Percentiles rank a stretch among this genome's conserved stretches.
Evolutionary conservation across 2,329 filamentous ascomycete genomes (phyloP).

Genomic region (Blastomyces emzantsi): DNA sequence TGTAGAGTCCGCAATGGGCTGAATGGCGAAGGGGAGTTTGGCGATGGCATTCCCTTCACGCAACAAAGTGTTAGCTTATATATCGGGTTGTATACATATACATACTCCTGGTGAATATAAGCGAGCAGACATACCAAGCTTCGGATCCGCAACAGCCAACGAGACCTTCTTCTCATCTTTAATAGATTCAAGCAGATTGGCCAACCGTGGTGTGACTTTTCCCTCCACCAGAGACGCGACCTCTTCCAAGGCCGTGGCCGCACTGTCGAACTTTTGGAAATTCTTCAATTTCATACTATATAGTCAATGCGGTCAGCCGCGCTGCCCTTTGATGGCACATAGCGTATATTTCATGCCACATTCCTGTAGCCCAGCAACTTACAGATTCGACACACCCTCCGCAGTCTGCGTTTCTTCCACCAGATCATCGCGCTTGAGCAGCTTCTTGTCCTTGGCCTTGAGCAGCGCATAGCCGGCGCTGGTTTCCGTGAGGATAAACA

Average conservation of each 20-base stretch:
- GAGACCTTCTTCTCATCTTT: conserved; percentile 98
- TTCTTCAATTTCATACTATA: conserved; percentile 84
- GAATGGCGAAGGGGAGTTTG: conserved; percentile 81
- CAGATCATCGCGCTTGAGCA: conserved; percentile 79
- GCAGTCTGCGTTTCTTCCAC: conserved; percentile 65
- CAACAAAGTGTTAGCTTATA: background rate
- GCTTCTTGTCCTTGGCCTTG: conserved; percentile 98
- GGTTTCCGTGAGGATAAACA: conserved; percentile 90
- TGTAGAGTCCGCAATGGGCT: conserved; percentile 69
- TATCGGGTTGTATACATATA: background rate
- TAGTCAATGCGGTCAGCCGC: conserved; percentile 10
- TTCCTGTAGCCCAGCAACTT: conserved; percentile 39
- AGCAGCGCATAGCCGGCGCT: conserved; percentile 96
- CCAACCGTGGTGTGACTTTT: conserved; percentile 84
- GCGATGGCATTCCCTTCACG: conserved; percentile 64
- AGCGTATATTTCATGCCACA: background rate
- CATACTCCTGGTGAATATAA: too few species aligned
- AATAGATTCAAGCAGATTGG: conserved; percentile 72
- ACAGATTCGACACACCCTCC: conserved; percentile 81
- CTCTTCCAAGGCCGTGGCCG: conserved; percentile 81
- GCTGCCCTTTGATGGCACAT: background rate
- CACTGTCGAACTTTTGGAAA: conserved; percentile 95
- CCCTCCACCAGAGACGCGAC: conserved; percentile 81
- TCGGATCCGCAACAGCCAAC: conserved; percentile 85
- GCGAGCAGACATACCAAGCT: conserved; percentile 52